Evolutionary conservation across 2,329 filamentous ascomycete species (phyloP), one percentile per base, ranked within the genome.

Genomic region (Talaromyces sp.): DNA sequence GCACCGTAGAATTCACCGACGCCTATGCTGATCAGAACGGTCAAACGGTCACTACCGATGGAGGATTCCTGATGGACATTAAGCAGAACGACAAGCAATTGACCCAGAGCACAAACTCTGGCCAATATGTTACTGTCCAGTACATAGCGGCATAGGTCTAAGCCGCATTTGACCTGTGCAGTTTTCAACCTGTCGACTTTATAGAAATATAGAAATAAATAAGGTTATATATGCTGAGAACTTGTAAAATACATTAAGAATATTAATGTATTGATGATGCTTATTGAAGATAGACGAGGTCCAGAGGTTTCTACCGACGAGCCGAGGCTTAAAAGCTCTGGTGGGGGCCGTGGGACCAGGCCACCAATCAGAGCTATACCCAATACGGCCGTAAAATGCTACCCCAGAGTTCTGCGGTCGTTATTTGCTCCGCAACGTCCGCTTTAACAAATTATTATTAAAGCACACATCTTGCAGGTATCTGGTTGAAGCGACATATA

Each of bases 1-100:
- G 60, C 8, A 57, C 60, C 12, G 60, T 61, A 7, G 54, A 18
- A 5, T 61, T 61, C n/a, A 61, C 60, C 8, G 60, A 42, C 2
- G 57, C 57, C 18, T 52, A 56, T 53, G 60, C 60, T 57, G 16
- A 58, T 47, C n/a, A 47, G n/a, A 47, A 47, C 42, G 42, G 42
- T 10, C 10, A 18, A 47, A 23, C 10, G 42, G 42, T 47, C n/a
- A 23, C 3, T 9, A 47, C 42, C 42, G 42, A 47, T 23, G 42
- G 42, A 47, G 42, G n/a, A 12, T 47, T 23, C 6, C 18, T 47
- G 42, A 47, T 47, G 42, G 42, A 47, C 23, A 47, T 47, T 23
- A 47, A 47, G 42, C n/a, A 47, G 42, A 47, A 23, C 9, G n/a
- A 5, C n/a, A 47, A 47, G 42, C 42, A 23, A 10, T 10, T 23